Evolutionary conservation across 768 basidiomycete genomes (phyloP), one percentile per base, ranked within the genome.

Genomic region (Boletus sp.): DNA sequence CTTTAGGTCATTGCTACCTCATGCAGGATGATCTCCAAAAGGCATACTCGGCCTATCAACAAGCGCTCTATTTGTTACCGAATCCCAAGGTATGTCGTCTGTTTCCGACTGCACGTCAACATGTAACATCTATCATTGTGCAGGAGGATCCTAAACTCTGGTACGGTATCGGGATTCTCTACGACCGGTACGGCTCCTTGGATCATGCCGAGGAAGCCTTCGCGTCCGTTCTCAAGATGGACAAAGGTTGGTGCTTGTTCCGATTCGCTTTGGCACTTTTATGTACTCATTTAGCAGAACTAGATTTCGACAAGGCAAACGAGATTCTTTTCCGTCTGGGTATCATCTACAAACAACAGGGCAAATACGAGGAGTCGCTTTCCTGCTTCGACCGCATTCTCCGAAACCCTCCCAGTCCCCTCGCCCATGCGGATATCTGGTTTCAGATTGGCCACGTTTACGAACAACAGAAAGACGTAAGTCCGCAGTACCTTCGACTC

Each of bases 191-290:
- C 66, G 97, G 97, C 15, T 95, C 93, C 51, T 80, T 99, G 70
- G 96, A 99, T 75, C 97, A 98, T 65, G 97, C 97, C 62, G 97
- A 99, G 74, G 97, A 98, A 71, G 97, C 97, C 0, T 99, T 99
- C 66, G 87, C 93, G 0, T 94, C 92, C 12, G 96, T 98, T 28
- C 84, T 99, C 41, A 81, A 89, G 61, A 98, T 98, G 94, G 95
- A 98, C 76, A 91, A 92, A 75, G 91, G 96, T 97, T 69, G 71
- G 77, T 73, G 50, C 41, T 39, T 36, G 30, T 40, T 33, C 36
- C 2, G 0, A 2, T 47, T 37, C 33, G 17, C n/a, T 51, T 50
- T 37, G 35, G 59, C 47, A 44, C 55, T 29, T 47, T 63, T 69
- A 71, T 65, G 64, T 59, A 71, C 65, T 64, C 61, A 63, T 66